These are phyloP conservation scores for Daldinia loculata DNA, from an alignment of 495 filamentous ascomycete species.

Conservation along the genomic window DNA sequence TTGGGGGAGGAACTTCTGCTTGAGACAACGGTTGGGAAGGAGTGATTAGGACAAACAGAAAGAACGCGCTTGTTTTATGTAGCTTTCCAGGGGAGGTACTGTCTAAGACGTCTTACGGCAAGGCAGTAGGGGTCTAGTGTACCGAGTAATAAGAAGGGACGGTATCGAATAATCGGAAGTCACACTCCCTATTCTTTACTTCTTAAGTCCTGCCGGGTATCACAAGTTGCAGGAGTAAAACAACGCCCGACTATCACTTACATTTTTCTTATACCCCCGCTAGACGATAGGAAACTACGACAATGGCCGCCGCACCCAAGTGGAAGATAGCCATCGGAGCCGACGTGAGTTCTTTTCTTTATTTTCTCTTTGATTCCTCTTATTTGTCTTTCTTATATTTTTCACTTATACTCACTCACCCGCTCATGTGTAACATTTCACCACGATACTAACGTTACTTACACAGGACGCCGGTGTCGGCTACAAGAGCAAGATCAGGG, in stretches of 20 bases:
- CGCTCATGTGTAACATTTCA: neutral
- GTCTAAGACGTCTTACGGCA: neutral
- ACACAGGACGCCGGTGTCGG: conserved; percentile 74
- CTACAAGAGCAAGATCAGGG: conserved; percentile 83
- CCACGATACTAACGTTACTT: conserved; percentile 26
- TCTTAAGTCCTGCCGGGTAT: neutral
- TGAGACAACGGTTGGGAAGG: neutral
- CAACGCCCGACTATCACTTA: neutral
- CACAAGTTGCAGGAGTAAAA: neutral
- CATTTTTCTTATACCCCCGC: neutral
- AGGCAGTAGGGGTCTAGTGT: conserved; percentile 8
- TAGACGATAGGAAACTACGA: neutral
- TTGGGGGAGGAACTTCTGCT: neutral
- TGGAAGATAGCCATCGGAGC: conserved; percentile 59
- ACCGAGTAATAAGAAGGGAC: conserved; percentile 20
- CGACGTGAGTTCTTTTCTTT: conserved; percentile 54
- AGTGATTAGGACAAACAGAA: neutral
- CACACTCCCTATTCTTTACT: conserved; percentile 7
- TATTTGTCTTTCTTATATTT: neutral
- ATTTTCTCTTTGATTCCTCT: conserved; percentile 15
- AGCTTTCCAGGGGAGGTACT: neutral
- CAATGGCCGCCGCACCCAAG: conserved; percentile 51
- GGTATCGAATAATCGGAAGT: conserved; percentile 21
- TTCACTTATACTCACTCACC: conserved; percentile 1
- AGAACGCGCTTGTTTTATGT: neutral